phyloP scores from a whole-genome alignment of 2,329 filamentous ascomycete genomes.

The Cladobotryum protrusum region DNA sequence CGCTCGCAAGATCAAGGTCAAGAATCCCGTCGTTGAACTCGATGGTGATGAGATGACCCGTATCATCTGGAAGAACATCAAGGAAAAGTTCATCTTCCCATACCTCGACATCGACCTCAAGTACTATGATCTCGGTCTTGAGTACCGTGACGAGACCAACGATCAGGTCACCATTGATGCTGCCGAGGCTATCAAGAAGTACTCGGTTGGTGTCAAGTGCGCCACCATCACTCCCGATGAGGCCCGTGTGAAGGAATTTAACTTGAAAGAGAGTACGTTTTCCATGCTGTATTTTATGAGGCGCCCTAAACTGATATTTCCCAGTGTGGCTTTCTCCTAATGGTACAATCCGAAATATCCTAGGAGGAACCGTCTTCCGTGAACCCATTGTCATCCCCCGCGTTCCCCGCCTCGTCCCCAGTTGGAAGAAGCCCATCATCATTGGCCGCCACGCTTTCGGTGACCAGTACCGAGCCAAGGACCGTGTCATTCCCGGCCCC shows the following conservation, averaged over 20 bases:
- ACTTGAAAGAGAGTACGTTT: conserved; percentile 87
- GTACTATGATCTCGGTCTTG: conserved; percentile 91
- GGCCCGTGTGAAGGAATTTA: conserved; percentile 93
- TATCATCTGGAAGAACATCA: conserved; percentile 99
- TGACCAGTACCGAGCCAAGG: conserved; percentile 97
- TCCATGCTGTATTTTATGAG: conserved; percentile 2
- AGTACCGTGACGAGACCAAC: conserved; percentile 92
- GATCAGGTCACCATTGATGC: conserved; percentile 94
- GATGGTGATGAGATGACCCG: conserved; percentile 96
- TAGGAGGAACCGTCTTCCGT: conserved; percentile 95
- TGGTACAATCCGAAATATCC: conserved; percentile 70
- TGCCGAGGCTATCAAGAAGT: conserved; percentile 97
- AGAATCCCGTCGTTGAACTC: conserved; percentile 97
- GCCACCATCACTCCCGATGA: conserved; percentile 99
- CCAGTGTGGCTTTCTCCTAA: conserved; percentile 97
- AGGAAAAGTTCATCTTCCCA: conserved; percentile 95
- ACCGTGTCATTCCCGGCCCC: conserved; percentile 72
- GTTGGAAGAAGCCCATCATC: conserved; percentile 99
- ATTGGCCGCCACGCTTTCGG: conserved; percentile 98
- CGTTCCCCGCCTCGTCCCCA: conserved; percentile 87
- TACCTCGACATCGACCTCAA: conserved; percentile 97
- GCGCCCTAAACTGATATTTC: conserved; percentile 13
- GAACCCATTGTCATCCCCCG: conserved; percentile 95
- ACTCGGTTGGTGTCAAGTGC: conserved; percentile 97
- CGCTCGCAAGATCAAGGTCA: conserved; percentile 90